phyloP scores from a whole-genome alignment of 179 eudicot genomes.

The Nepenthes alata region DNA sequence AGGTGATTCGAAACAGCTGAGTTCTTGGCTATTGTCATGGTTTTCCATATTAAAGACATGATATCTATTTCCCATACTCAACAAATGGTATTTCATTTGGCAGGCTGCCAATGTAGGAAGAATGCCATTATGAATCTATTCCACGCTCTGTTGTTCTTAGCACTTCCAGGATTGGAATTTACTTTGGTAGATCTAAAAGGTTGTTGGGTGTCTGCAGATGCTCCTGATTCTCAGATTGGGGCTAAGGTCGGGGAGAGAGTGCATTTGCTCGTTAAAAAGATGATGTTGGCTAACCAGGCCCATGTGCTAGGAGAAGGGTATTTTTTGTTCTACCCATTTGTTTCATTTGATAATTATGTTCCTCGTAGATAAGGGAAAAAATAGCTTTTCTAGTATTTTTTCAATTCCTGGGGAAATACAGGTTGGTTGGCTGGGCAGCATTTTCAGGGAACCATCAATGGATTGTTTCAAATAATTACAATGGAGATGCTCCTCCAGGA shows the following conservation, averaged over 20 bases:
- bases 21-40: no score
- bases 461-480: conserved; percentile 46
- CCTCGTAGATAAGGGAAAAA: neutral
- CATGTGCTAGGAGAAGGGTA: conserved; percentile 90
- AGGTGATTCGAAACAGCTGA: no score
- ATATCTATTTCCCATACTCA: no score
- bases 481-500: conserved; percentile 45
- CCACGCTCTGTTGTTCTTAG: conserved; percentile 18
- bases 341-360: conserved; percentile 1
- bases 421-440: conserved; percentile 84
- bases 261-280: conserved; percentile 54
- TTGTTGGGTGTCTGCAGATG: conserved; percentile 25
- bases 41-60: no score
- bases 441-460: conserved; percentile 75
- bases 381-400: neutral
- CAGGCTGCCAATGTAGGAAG: conserved; percentile 96
- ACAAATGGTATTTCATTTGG: neutral
- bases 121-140: conserved; percentile 48
- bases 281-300: conserved; percentile 65
- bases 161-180: conserved; percentile 20
- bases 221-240: conserved; percentile 19
- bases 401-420: conserved; percentile 11
- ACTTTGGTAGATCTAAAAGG: conserved; percentile 20
- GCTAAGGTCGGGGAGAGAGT: conserved; percentile 37
- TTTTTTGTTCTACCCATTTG: neutral